Evolutionary conservation across 495 filamentous ascomycete species (phyloP), one percentile per base, ranked within the genome.

Genomic region (Filosporella fistucella): DNA sequence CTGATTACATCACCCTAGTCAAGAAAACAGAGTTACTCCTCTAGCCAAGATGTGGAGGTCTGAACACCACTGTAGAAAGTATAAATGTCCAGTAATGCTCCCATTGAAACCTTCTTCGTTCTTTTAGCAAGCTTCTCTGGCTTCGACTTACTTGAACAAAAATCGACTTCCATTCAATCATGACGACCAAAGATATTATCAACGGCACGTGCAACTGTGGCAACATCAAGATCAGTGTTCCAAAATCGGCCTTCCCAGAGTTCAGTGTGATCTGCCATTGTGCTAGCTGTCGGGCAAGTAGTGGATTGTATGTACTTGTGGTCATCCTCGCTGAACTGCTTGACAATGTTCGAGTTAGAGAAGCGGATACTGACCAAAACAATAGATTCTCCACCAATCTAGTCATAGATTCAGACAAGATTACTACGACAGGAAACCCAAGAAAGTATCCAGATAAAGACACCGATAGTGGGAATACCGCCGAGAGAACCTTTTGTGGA

Each of bases 121-220:
- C n/a, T n/a, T n/a, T n/a, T n/a, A n/a, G n/a, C n/a, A n/a, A n/a
- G n/a, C n/a, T n/a, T n/a, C n/a, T n/a, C n/a, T n/a, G n/a, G n/a
- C n/a, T n/a, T n/a, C n/a, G n/a, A n/a, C n/a, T n/a, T n/a, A n/a
- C n/a, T n/a, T n/a, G n/a, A n/a, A n/a, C n/a, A n/a, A n/a, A n/a
- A n/a, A n/a, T n/a, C n/a, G n/a, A n/a, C n/a, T n/a, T n/a, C n/a
- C n/a, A n/a, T n/a, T n/a, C n/a, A n/a, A n/a, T n/a, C n/a, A 35
- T 35, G 32, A 25, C 22, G 11, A 12, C 39, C 22, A 24, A 36
- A 36, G 30, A 42, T 11, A 50, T 35, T n/a, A 44, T 51, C 17
- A 22, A 44, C 4, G 48, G 48, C 9, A 35, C 40, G 18, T 51
- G 48, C 17, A 44, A 43, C 14, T 51, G 48, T 20, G 48, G 48